Evolutionary conservation across 2,329 filamentous ascomycete genomes (phyloP), one percentile per base, ranked within the genome.

Genomic region (Balansia obtecta): DNA sequence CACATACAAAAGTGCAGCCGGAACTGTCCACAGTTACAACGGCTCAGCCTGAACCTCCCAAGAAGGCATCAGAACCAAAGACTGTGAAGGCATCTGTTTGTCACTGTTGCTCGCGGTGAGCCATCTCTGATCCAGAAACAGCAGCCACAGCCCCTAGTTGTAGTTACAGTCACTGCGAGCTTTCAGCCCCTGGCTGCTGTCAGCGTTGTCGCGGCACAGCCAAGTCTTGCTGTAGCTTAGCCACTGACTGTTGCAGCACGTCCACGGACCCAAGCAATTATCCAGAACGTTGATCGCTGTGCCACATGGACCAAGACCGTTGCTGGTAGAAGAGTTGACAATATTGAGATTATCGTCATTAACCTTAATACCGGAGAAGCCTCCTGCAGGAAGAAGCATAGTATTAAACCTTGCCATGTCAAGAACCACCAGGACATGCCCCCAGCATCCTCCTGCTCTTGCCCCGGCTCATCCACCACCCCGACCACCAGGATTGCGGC

Each of bases 401-500:
- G 57, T 34, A 63, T 62, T 1, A 50, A 56, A 34, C 57, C 61
- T 13, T 67, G 64, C 52, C 44, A 43, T 22, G 32, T 11, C 8
- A 16, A 32, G 32, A 16, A 37, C 30, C 43, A 46, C 20, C 37
- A 37, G 2, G 51, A 55, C 22, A 42, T 44, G 15, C 49, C 18
- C 46, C 16, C 45, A 22, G 32, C 38, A 8, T n/a, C 45, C 13
- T 39, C 50, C n/a, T n/a, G n/a, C n/a, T n/a, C n/a, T n/a, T n/a
- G n/a, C n/a, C n/a, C n/a, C 16, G 50, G 11, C 49, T 37, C 54
- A 40, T 49, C 57, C 4, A 56, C 52, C 15, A 56, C 57, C 20
- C 54, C 58, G 20, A 62, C 60, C 5, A 65, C 65, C 27, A 63
- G 59, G 41, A 59, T 65, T 22, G 53, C 60, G 11, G 68, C 66